phyloP scores from a whole-genome alignment of 352 stramenopile genomes.

The Phytophthora crassamura region DNA sequence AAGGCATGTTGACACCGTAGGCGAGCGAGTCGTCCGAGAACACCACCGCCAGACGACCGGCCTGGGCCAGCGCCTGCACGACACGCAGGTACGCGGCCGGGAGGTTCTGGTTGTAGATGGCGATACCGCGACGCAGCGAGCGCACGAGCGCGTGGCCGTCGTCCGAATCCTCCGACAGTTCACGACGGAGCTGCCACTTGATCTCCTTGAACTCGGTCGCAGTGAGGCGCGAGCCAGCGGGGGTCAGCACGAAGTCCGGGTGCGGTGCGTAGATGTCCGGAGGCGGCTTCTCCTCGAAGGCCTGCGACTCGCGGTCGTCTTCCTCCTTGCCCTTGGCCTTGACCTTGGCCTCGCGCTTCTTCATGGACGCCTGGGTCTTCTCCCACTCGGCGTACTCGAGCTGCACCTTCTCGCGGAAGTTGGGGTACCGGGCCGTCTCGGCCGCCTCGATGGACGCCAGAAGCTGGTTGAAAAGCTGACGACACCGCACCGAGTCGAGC shows the following conservation, averaged over 20 bases:
- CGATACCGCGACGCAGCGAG: constrained; percentile 96
- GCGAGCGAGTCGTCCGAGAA: constrained; percentile 98
- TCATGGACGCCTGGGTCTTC: constrained; percentile 89
- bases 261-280: constrained; percentile 97
- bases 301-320: constrained; percentile 79
- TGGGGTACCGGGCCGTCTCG: constrained; percentile 78
- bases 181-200: constrained; percentile 85
- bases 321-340: constrained; percentile 94
- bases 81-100: constrained; percentile 95
- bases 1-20: constrained; percentile 99
- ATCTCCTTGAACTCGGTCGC: constrained; percentile 93
- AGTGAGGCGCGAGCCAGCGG: constrained; percentile 93
- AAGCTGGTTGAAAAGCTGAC: constrained; percentile 87
- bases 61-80: constrained; percentile 96
- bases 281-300: constrained; percentile 82
- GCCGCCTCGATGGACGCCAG: constrained; percentile 75
- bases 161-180: constrained; percentile 83
- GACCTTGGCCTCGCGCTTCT: constrained; percentile 94
- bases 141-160: constrained; percentile 84
- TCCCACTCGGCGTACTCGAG: constrained; percentile 92
- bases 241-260: constrained; percentile 97
- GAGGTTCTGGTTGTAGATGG: constrained; percentile 99
- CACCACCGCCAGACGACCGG: constrained; percentile 97
- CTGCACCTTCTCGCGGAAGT: constrained; percentile 94
- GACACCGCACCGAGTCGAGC: constrained; percentile 88